phyloP scores from a whole-genome alignment of 768 basidiomycete species.

The Pholiota conissans region DNA sequence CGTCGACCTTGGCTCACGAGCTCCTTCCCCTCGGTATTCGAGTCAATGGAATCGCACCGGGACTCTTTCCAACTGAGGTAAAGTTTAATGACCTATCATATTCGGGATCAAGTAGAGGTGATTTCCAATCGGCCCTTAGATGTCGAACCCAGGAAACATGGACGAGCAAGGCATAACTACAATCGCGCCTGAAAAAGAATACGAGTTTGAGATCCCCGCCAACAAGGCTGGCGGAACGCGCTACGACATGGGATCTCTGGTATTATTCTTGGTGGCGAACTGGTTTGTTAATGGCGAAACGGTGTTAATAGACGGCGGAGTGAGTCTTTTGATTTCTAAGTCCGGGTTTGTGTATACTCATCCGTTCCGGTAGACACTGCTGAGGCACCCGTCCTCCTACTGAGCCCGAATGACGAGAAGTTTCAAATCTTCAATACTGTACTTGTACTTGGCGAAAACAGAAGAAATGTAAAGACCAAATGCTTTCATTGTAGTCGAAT shows the following conservation, averaged over 20 bases:
- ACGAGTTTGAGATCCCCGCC: conserved; percentile 1
- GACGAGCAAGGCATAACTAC: neutral
- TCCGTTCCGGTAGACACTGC: neutral
- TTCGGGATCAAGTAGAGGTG: too few species aligned
- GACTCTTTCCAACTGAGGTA: conserved; percentile 10
- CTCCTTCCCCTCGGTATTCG: conserved; percentile 5
- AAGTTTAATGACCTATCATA: too few species aligned
- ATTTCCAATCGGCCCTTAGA: too few species aligned
- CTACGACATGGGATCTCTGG: conserved; percentile 6
- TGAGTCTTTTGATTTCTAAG: neutral
- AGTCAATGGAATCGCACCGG: conserved; percentile 9
- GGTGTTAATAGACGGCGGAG: conserved; percentile 7
- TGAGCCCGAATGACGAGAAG: too few species aligned
- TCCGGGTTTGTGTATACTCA: neutral
- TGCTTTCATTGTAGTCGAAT: neutral
- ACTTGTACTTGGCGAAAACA: too few species aligned
- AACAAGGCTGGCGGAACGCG: conserved; percentile 1
- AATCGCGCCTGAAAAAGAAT: neutral
- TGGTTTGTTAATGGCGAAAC: conserved; percentile 10
- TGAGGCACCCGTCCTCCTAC: conserved; percentile 3
- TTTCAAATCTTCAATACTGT: too few species aligned
- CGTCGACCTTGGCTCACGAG: conserved; percentile 2
- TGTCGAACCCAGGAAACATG: conserved; percentile 5
- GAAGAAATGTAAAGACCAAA: too few species aligned
- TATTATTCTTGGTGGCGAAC: conserved; percentile 6